Base-by-base conservation (phyloP, 345 rosid species). In the Gossypium thurberi region DNA sequence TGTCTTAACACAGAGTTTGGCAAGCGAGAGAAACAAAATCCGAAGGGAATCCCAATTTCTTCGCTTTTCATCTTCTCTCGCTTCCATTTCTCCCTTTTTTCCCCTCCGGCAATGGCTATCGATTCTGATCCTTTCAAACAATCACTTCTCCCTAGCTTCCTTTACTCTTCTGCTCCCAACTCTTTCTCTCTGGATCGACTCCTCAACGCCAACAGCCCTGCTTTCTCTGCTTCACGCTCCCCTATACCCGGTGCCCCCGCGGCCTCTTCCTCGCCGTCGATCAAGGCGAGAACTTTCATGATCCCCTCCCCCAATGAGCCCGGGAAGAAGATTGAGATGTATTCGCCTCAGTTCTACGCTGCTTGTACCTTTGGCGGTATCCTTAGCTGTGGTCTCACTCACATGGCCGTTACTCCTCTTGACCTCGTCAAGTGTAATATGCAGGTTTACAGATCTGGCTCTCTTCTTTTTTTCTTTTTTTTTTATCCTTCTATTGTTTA, bases 351-450 rank as follows among this genome's bases (percentile, higher is more conserved):
- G 33, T 93, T 88, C 77, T 96, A 96, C 69, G 96, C 96, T 26
- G 93, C 99, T 2, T 91, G 98, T 69, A 93, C 98, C 8, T 61
- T 67, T 53, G 99, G 98, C 8, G 99, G 99, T 25, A 87, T 91
- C 53, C 83, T 96, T 75, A 85, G 99, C 87, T 96, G 98, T 63
- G 99, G 61, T 56, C 61, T 89, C 48, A 96, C 99, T 79, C 99
- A 96, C 80, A 96, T 46, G 97, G 18, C 92, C 56, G 90, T 96
- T 73, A 96, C 99, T 71, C 99, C 99, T 72, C 99, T 96, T 71
- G 99, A 96, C 78, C 96, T 93, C 37, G 97, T 96, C 89, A 96
- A 96, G 87, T 93, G 99, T 71, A 96, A 96, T 79, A 96, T 96
- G 98, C 99, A 96, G 97, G 99, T 93, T 20, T 50, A 18, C 28